These are phyloP conservation scores for Plasmodium vinckei DNA, from an alignment of 169 alveolate genomes.

Conservation along the genomic window DNA sequence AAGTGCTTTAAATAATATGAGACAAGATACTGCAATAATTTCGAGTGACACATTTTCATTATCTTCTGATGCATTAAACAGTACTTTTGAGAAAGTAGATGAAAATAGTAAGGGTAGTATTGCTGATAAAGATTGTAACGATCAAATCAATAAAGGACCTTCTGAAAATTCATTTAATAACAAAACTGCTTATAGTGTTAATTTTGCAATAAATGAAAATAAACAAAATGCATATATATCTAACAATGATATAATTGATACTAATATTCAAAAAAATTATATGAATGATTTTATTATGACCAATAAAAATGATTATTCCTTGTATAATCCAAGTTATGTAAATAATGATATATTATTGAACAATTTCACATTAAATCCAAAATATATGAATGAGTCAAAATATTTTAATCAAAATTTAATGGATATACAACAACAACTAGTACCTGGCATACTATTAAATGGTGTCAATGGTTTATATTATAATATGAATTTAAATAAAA, in stretches of 20 bases:
- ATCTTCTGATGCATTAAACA: conserved; percentile 38
- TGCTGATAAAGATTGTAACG: not conserved
- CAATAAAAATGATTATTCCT: not conserved
- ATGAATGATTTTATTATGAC: not conserved
- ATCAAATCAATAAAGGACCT: not conserved
- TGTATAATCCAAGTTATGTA: conserved; percentile 1
- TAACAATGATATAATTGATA: not conserved
- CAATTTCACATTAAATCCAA: conserved; percentile 22
- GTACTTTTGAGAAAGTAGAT: conserved; percentile 19
- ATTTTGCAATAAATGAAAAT: conserved; percentile 6
- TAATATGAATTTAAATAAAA: not conserved
- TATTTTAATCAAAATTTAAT: not conserved
- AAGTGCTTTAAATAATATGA: conserved; percentile 26
- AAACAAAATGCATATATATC: not conserved
- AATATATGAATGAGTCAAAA: conserved; percentile 8
- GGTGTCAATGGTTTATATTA: not conserved
- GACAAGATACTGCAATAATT: conserved; percentile 54
- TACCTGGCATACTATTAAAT: not conserved
- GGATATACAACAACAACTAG: not conserved
- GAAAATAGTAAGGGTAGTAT: not conserved
- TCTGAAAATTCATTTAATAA: not conserved
- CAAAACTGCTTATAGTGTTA: not conserved
- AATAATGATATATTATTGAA: conserved; percentile 24
- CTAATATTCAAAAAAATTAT: not conserved
- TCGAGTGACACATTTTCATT: conserved; percentile 31